These are phyloP conservation scores for Aethionema arabicum DNA, from an alignment of 345 rosid species.

Conservation along the genomic window DNA sequence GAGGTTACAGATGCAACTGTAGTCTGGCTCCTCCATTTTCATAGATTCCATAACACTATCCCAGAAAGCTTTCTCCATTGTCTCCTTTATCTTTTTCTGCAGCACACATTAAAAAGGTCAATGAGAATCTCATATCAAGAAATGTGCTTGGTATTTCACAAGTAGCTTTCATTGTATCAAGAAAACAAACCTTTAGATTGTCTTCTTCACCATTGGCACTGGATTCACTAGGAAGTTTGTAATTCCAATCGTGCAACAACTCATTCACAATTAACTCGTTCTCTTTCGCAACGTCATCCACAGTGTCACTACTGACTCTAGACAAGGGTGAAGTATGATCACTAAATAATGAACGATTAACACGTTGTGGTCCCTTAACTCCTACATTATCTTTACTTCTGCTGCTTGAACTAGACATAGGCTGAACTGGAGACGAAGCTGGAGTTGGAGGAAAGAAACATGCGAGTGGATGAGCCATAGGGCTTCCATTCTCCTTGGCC, in stretches of 20 bases:
- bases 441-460: constrained; percentile 51
- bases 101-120: constrained; percentile 21
- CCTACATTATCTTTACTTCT: constrained; percentile 29
- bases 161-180: constrained; percentile 1
- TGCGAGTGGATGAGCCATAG: constrained; percentile 44
- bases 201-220: constrained; percentile 39
- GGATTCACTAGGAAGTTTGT: constrained; percentile 46
- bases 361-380: constrained; percentile 51
- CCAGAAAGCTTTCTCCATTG: constrained; percentile 94
- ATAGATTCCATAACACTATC: constrained; percentile 70
- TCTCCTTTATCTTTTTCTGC: constrained; percentile 68
- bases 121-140: constrained; percentile 2
- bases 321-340: constrained; percentile 43
- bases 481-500: constrained; percentile 60
- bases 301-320: constrained; percentile 34
- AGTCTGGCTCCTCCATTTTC: constrained; percentile 57
- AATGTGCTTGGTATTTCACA: not conserved
- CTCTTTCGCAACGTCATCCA: constrained; percentile 44
- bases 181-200: constrained; percentile 57
- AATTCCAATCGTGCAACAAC: constrained; percentile 55
- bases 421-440: constrained; percentile 39
- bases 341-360: constrained; percentile 67
- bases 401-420: constrained; percentile 36
- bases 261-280: constrained; percentile 86
- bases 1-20: constrained; percentile 64